Evolutionary conservation across 305 asterid genomes (phyloP).

Genomic region (Fraxinus albicans): DNA sequence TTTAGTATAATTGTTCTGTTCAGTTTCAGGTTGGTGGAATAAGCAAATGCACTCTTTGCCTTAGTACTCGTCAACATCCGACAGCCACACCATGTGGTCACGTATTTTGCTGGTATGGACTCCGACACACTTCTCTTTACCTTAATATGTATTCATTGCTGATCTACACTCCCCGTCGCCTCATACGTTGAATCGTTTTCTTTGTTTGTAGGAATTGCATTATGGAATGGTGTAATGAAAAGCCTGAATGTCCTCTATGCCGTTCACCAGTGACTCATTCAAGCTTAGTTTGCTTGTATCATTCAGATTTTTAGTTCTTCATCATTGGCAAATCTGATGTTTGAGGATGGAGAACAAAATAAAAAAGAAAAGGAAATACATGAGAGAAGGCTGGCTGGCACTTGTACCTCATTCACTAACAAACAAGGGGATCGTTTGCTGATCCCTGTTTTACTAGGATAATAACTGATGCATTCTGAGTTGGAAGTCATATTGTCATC

Average conservation of each 20-base stretch:
- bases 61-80: slow-evolving; percentile 86
- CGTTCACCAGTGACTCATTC: slow-evolving; percentile 90
- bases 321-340: neutral
- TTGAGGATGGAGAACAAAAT: neutral
- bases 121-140: slow-evolving; percentile 8
- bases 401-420: neutral
- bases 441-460: neutral
- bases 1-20: slow-evolving; percentile 11
- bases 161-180: neutral
- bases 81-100: slow-evolving; percentile 99
- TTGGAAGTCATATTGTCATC: neutral
- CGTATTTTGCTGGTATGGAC: slow-evolving; percentile 89
- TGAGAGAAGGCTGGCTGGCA: neutral
- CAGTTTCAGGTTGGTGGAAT: slow-evolving; percentile 65
- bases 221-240: slow-evolving; percentile 99
- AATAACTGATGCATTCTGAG: neutral
- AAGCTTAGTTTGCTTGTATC: slow-evolving; percentile 81
- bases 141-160: neutral
- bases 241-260: slow-evolving; percentile 98
- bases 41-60: slow-evolving; percentile 96
- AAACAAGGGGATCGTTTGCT: neutral
- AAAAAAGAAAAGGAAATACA: neutral
- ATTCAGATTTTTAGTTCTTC: slow-evolving; percentile 73
- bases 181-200: slow-evolving; percentile 10
- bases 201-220: slow-evolving; percentile 75